Evolutionary conservation across 805 yeast genomes (phyloP), one percentile per base, ranked within the genome.

Genomic region (Yueomyces sinensis): DNA sequence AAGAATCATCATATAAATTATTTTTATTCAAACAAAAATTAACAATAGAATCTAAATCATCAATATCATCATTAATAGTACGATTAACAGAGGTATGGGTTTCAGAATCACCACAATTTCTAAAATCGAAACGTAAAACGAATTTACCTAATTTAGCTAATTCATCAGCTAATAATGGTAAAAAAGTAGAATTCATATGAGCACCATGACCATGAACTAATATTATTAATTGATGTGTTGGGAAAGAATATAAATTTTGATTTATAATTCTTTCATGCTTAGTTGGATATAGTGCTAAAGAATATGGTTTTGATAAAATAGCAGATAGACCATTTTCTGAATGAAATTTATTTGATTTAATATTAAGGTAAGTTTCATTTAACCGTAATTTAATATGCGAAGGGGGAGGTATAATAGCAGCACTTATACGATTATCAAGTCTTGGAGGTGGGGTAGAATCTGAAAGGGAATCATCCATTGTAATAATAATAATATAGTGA

Each of bases 131-230:
- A 42, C 96, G 62, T 33, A 83, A 64, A 3, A 79, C 70, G 49
- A 66, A 73, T 37, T 73, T 61, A 0, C 93, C 94, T n/a, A n/a
- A n/a, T n/a, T n/a, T n/a, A n/a, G n/a, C n/a, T 36, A 87, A 52
- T 18, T 56, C 58, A 19, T 69, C 68, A 0, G 93, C 87, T 30
- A 83, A 54, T 13, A 58, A 45, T 18, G 70, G 68, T 42, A 79
- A 84, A 54, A 79, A 86, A 39, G 82, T 74, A 51, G 82, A 79
- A 59, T 81, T 72, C 43, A 83, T 72, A 51, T 87, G 93, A 0
- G 94, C 93, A 1, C 76, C 87, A 41, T 72, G 79, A 1, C 96
- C 96, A 52, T 87, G 96, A n/a, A 74, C 43, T 14, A 86, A 49
- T 5, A 86, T 50, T 0, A 77, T 83, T 28, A 70, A 62, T 39